phyloP scores from a whole-genome alignment of 108 stramenopile species.

The Stephanodiscus minutulus region DNA sequence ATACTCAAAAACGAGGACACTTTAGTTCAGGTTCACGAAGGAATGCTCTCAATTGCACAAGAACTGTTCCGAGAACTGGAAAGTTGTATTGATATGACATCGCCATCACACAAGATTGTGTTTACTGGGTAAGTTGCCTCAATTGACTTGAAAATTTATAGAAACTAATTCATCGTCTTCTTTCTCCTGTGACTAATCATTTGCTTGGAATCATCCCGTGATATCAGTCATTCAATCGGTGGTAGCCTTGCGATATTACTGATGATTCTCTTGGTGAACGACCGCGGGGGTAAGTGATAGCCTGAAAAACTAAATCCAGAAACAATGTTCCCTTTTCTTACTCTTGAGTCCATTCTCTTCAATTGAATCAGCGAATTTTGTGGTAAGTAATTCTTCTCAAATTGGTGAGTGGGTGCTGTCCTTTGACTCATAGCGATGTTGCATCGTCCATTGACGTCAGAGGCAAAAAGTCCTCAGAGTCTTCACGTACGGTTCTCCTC shows the following conservation, averaged over 20 bases:
- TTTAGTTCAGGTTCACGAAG: conserved; percentile 65
- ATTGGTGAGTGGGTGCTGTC: not conserved
- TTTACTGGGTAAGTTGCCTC: conserved; percentile 55
- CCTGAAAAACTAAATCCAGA: not conserved
- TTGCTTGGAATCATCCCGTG: not conserved
- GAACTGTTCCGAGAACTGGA: conserved; percentile 61
- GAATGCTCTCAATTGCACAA: conserved; percentile 67
- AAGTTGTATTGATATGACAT: conserved; percentile 64
- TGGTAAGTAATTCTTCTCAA: conserved; percentile 24
- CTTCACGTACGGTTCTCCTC: conserved; percentile 76
- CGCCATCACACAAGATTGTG: conserved; percentile 66
- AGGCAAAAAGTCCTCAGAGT: conserved; percentile 60
- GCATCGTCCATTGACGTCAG: not conserved
- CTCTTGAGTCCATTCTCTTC: not conserved
- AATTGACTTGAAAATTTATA: not conserved
- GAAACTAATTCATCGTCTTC: not conserved
- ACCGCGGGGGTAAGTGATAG: conserved; percentile 49
- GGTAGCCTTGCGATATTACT: conserved; percentile 75
- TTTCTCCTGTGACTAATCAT: not conserved
- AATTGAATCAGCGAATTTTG: conserved; percentile 42
- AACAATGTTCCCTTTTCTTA: not conserved
- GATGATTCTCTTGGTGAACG: conserved; percentile 52
- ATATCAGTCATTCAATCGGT: conserved; percentile 69
- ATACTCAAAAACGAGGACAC: conserved; percentile 25
- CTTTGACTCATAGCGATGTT: not conserved